Evolutionary conservation across 805 yeast species (phyloP), one percentile per base, ranked within the genome.

Genomic region (Teunomyces atbi): DNA sequence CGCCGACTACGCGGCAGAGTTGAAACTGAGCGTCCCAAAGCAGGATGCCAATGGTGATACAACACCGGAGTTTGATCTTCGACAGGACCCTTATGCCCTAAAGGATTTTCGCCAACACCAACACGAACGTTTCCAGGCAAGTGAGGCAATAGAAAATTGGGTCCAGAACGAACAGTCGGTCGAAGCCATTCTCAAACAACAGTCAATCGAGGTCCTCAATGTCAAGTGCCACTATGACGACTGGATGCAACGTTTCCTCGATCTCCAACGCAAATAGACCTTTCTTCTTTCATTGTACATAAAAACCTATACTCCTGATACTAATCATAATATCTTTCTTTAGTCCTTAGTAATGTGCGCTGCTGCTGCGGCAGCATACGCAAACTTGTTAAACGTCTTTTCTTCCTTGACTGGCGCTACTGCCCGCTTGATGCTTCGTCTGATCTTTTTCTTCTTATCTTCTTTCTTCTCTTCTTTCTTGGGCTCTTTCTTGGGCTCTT

Each of bases 311-410:
- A 30, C 10, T 30, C n/a, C 10, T 13, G 16, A 13, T 30, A 30
- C 15, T 19, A n/a, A 15, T 28, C 7, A 8, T 13, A 15, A 30
- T 30, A 34, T n/a, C 15, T 19, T 7, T 18, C 21, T 18, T 34
- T 20, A 44, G 21, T 23, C 48, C 16, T 21, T 42, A 50, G 58
- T 48, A 56, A 30, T 65, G 48, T 66, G 69, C 30, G 69, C 76
- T 6, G 77, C 77, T 2, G 76, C 76, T 4, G 77, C 77, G 3
- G 77, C 77, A 7, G 76, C 76, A 42, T 67, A 68, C 50, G 77
- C 77, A 63, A 72, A 71, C 35, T 62, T 66, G 45, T 58, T 66
- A 20, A 52, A 48, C 11, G 53, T 34, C 44, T 52, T 48, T 33
- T 36, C 38, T 13, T 48, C 48, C 13, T 20, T 21, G 18, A 16